phyloP scores from a whole-genome alignment of 2,329 filamentous ascomycete genomes.

The Aspergillus sojae region DNA sequence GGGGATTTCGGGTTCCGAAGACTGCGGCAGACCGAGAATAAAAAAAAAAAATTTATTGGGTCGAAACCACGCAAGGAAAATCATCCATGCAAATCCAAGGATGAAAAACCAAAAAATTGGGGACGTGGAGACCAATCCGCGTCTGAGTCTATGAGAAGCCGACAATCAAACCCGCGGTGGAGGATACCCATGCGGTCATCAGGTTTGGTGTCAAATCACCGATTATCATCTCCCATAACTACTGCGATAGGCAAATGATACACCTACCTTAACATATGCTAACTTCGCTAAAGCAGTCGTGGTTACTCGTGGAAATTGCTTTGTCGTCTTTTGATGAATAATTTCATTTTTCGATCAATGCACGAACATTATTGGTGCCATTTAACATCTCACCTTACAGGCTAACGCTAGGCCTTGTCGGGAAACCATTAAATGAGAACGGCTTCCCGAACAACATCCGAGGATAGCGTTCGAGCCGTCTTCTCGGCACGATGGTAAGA shows the following conservation, averaged over 20 bases:
- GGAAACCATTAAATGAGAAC: slow-evolving; percentile 11
- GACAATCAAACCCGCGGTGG: not conserved
- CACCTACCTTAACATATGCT: not conserved
- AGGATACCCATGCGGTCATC: slow-evolving; percentile 2
- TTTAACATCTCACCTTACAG: slow-evolving; percentile 11
- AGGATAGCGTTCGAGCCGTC: not conserved
- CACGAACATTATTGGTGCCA: slow-evolving; percentile 9
- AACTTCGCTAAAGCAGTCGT: slow-evolving; percentile 7
- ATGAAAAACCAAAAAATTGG: not conserved
- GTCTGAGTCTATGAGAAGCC: not conserved
- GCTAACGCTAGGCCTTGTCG: slow-evolving; percentile 11
- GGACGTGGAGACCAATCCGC: not conserved
- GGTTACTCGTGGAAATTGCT: slow-evolving; percentile 4
- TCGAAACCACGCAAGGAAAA: not conserved
- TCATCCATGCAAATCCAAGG: not conserved
- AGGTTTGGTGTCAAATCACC: slow-evolving; percentile 3
- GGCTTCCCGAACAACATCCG: slow-evolving; percentile 15
- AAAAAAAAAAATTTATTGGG: not conserved
- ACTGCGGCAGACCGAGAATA: not conserved
- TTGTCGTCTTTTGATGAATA: not conserved
- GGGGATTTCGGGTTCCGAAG: not conserved
- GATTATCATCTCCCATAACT: not conserved
- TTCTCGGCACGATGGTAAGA: slow-evolving; percentile 2
- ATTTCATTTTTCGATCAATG: not conserved
- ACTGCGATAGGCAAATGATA: not conserved